Base-by-base conservation (phyloP, 371 early-diverging fungal genomes). In the Mucor plumbeus region DNA sequence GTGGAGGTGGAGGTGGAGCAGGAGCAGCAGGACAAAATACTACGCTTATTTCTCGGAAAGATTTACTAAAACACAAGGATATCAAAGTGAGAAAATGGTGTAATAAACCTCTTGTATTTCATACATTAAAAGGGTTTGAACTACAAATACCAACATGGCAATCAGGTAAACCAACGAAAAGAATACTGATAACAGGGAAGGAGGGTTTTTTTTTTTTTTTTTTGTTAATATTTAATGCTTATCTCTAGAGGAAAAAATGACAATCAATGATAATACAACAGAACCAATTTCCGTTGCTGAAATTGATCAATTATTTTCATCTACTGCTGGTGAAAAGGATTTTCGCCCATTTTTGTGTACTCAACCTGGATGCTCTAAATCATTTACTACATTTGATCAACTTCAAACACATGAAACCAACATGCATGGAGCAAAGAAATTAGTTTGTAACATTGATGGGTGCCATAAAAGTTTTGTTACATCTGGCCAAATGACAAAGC, bases 401-500 rank as follows among this genome's bases (percentile, higher is more conserved):
- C 71, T 83, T 8, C 81, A 79, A 40, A 79, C 81, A 2, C 83
- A 83, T 59, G 83, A 83, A 59, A 79, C 79, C 0, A 83, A 83
- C 43, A 83, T 83, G 83, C 83, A 83, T 41, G 83, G 83, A 1
- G 75, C 76, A 14, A 80, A 81, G 72, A 81, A 80, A 33, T 55
- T 80, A 26, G 73, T 83, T 0, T 83, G 83, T 61, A 81, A 81
- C 6, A 81, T 83, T 19, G 79, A 83, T 68, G 79, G 81, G 0
- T 83, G 83, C 58, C 77, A 75, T 38, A 80, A 81, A 67, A 77
- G 83, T 38, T 83, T 83, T 69, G 83, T 77, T 33, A 83, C 83
- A 1, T 63, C 80, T 4, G 83, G 83, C 7, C 83, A 83, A 43
- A 59, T 83, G 19, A 83, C 80, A 40, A 83, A 83, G 34, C 83